These are phyloP conservation scores for Cladosporium phlei DNA, from an alignment of 2,329 filamentous ascomycete genomes.

Conservation along the genomic window DNA sequence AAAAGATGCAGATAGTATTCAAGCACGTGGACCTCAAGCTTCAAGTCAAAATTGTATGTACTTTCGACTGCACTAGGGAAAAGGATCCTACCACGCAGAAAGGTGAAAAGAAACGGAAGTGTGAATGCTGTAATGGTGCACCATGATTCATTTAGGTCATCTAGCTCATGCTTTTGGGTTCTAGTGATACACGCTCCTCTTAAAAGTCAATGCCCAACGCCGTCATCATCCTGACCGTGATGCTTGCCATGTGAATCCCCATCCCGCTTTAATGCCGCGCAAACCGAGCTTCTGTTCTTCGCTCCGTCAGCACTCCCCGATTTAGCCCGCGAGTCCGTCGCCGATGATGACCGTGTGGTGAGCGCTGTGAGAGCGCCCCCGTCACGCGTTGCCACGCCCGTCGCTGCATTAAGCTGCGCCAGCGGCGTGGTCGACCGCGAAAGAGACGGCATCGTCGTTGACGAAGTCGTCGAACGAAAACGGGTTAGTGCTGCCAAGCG, in stretches of 20 bases:
- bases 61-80: too few relatives aligned
- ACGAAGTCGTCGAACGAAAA: constrained; percentile 35
- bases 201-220: constrained; percentile 9
- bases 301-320: constrained; percentile 3
- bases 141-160: constrained; percentile 13
- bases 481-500: constrained; percentile 27
- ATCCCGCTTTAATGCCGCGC: constrained; percentile 7
- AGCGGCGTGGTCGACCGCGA: constrained; percentile 39
- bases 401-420: constrained; percentile 45
- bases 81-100: too few relatives aligned
- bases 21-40: too few relatives aligned
- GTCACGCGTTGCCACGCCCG: constrained; percentile 38
- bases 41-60: too few relatives aligned
- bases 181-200: constrained; percentile 10
- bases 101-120: background rate
- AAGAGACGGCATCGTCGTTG: constrained; percentile 40
- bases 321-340: background rate
- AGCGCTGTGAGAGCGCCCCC: constrained; percentile 31
- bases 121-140: background rate
- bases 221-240: constrained; percentile 8
- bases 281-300: constrained; percentile 10
- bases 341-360: constrained; percentile 20
- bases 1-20: too few relatives aligned
- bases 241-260: constrained; percentile 1
- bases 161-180: constrained; percentile 13